Conservation (phyloP, 352 stramenopile species). For the Phytophthora sojae region DNA sequence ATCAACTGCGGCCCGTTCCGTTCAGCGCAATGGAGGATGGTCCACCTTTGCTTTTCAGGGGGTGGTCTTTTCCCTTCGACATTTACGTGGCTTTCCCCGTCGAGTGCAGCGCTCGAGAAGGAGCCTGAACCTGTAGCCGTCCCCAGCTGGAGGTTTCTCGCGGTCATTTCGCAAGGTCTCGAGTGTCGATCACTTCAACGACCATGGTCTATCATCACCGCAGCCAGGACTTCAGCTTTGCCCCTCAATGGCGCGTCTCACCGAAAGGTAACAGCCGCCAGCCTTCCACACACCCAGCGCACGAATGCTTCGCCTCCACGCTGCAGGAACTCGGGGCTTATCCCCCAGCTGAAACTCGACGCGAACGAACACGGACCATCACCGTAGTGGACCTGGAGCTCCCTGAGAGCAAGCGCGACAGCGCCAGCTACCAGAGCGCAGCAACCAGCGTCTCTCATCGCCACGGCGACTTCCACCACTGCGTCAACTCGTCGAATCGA, state of each 20-base stretch:
- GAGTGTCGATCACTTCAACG: constrained; percentile 23
- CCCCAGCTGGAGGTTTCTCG: neutral
- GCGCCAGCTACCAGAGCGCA: constrained; percentile 18
- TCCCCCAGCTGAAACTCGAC: constrained; percentile 4
- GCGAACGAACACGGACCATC: constrained; percentile 31
- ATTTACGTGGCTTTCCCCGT: constrained; percentile 5
- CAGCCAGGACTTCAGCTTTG: constrained; percentile 16
- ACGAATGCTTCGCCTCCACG: constrained; percentile 16
- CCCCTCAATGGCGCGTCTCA: constrained; percentile 4
- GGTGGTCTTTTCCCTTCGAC: constrained; percentile 5
- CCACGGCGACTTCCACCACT: constrained; percentile 1
- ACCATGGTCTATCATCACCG: constrained; percentile 14
- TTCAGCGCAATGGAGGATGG: neutral
- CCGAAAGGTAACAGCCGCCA: constrained; percentile 26
- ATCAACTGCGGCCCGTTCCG: neutral
- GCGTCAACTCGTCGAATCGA: constrained; percentile 34
- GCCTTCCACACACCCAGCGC: constrained; percentile 8
- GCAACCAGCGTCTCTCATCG: constrained; percentile 15
- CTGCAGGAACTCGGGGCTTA: constrained; percentile 24
- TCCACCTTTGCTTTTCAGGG: neutral
- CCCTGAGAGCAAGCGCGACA: constrained; percentile 16
- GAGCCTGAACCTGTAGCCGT: neutral
- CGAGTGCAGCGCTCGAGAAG: neutral
- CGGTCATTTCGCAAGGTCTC: constrained; percentile 32
- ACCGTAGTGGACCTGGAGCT: constrained; percentile 39